phyloP scores from a whole-genome alignment of 2,329 filamentous ascomycete genomes.

The Whalleya microplaca region DNA sequence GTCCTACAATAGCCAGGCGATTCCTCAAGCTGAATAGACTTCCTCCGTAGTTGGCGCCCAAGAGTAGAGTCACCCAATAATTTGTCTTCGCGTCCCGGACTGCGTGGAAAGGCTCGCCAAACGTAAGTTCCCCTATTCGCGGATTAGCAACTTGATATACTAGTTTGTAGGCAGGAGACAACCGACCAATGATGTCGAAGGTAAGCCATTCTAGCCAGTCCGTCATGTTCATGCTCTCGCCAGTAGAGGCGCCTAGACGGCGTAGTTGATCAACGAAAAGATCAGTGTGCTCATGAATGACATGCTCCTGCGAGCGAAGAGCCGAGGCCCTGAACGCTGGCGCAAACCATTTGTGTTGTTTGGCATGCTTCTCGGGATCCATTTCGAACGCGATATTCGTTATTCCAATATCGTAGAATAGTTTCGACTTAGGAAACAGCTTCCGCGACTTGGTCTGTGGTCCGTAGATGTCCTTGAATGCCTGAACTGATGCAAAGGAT shows the following conservation, averaged over 20 bases:
- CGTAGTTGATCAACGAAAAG: conserved; percentile 22
- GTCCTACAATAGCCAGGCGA: conserved; percentile 15
- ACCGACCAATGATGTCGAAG: conserved; percentile 30
- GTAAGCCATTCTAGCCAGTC: conserved; percentile 28
- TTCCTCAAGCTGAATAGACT: conserved; percentile 13
- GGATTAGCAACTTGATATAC: not conserved
- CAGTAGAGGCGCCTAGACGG: not conserved
- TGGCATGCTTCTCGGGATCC: conserved; percentile 27
- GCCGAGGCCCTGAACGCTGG: conserved; percentile 26
- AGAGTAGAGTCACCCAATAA: conserved; percentile 24
- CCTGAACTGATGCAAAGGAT: conserved; percentile 18
- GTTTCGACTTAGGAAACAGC: conserved; percentile 22
- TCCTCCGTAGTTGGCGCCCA: conserved; percentile 8
- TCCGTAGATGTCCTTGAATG: conserved; percentile 21
- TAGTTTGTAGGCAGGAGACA: not conserved
- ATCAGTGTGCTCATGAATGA: conserved; percentile 28
- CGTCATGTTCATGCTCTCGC: conserved; percentile 20
- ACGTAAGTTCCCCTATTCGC: conserved; percentile 17
- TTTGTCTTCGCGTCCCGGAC: conserved; percentile 8
- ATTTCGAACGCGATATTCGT: conserved; percentile 20
- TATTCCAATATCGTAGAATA: conserved; percentile 22
- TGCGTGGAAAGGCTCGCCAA: conserved; percentile 27
- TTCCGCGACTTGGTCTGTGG: conserved; percentile 22
- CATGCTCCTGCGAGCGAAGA: conserved; percentile 27
- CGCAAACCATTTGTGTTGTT: conserved; percentile 23